Base-by-base conservation (phyloP, 2,329 filamentous ascomycete species). In the Neurospora sp. region DNA sequence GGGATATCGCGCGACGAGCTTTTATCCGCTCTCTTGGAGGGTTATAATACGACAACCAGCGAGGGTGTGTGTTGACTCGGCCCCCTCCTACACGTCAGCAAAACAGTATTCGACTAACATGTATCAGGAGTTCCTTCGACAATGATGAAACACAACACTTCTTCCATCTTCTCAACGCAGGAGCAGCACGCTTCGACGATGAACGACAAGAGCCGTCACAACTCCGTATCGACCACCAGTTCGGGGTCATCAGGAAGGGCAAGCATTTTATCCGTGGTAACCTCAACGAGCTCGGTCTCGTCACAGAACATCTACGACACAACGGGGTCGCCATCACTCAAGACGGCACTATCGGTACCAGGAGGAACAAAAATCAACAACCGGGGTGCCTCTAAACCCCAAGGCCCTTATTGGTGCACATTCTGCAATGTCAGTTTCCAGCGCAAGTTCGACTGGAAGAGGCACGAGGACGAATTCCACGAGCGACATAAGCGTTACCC, bases 401-500 rank as follows among this genome's bases (percentile, higher is more conserved):
- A 80, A 33, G 84, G 85, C 72, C 83, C 85, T 37, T 86, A 86
- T 77, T 86, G 84, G 84, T 86, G 84, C 75, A 86, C 84, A 4
- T 85, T 83, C 19, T 86, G 83, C 78, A 87, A 90, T 77, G 89
- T 88, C 67, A 88, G 87, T 66, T 88, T 90, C 76, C 88, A 88
- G 80, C 84, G 87, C 73, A 90, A 90, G 76, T 88, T 89, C 72
- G 88, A 90, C 77, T 91, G 86, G 89, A 89, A 89, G 78, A 84
- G 87, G 39, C 89, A 91, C 78, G 88, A 91, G 77, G 88, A 90
- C 74, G 88, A 89, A 78, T 89, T 90, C 75, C 88, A 90, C 78
- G 88, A 90, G 81, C 86, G 88, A 69, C 87, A 87, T 81, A 86
- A 88, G 72, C 89, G 89, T 76, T 90, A 89, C 77, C 87, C 88